These are phyloP conservation scores for Erigeron canadensis DNA, from an alignment of 129 eudicot genomes.

Conservation along the genomic window DNA sequence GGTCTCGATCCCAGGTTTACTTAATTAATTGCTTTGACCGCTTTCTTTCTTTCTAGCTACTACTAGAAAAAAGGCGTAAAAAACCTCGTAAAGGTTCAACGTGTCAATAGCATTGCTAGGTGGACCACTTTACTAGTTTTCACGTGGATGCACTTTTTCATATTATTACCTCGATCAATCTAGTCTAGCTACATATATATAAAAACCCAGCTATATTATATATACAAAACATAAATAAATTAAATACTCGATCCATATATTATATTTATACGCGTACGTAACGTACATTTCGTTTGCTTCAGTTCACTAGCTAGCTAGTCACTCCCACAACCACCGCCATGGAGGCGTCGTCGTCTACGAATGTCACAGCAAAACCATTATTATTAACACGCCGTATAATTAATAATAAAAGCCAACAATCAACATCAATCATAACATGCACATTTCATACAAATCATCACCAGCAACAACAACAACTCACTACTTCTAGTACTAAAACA, in stretches of 20 bases:
- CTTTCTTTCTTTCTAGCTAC: too few relatives aligned
- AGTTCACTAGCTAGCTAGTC: too few relatives aligned
- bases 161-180: neutral
- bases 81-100: neutral
- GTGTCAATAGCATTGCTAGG: conserved; percentile 9
- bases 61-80: too few relatives aligned
- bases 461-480: conserved; percentile 21
- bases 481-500: conserved; percentile 30
- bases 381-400: too few relatives aligned
- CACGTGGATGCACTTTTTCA: conserved; percentile 17
- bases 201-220: neutral
- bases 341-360: neutral
- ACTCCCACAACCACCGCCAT: neutral
- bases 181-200: neutral
- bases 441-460: conserved; percentile 30
- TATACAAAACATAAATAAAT: too few relatives aligned
- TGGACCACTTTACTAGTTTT: conserved; percentile 16
- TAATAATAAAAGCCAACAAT: neutral
- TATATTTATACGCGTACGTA: too few relatives aligned
- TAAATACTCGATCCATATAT: too few relatives aligned
- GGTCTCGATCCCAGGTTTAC: neutral
- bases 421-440: conserved; percentile 32
- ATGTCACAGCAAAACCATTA: neutral
- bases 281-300: too few relatives aligned
- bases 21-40: too few relatives aligned